phyloP scores from a whole-genome alignment of 2,329 filamentous ascomycete genomes.

The Ophiognomonia clavigignenti-juglandacearum region DNA sequence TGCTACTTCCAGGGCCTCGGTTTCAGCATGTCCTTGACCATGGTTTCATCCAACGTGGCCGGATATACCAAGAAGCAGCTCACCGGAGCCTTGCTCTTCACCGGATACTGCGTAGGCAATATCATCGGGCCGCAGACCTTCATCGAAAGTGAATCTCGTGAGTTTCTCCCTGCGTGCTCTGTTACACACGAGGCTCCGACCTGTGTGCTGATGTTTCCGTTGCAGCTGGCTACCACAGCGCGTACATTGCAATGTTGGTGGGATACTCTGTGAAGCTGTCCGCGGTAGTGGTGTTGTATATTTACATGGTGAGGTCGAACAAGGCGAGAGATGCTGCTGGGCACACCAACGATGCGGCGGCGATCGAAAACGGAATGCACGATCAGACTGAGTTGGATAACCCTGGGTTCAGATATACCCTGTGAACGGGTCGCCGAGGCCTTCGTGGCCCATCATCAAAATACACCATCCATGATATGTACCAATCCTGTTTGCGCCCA shows the following conservation, averaged over 20 bases:
- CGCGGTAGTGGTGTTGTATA: conserved; percentile 22
- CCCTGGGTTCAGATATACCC: conserved; percentile 24
- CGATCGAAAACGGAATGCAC: conserved; percentile 26
- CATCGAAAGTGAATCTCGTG: conserved; percentile 37
- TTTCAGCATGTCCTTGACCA: conserved; percentile 28
- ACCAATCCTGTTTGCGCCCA: too few relatives aligned
- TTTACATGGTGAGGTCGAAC: conserved; percentile 26
- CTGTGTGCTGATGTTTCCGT: not conserved
- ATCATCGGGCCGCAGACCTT: conserved; percentile 30
- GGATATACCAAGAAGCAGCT: conserved; percentile 29
- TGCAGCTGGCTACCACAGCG: conserved; percentile 25
- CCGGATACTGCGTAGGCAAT: conserved; percentile 27
- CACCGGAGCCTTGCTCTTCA: conserved; percentile 25
- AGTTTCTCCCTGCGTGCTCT: conserved; percentile 16
- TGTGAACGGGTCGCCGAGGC: too few relatives aligned
- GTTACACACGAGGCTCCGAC: not conserved
- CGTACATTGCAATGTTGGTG: conserved; percentile 28
- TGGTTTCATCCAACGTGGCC: conserved; percentile 28
- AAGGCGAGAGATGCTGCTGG: conserved; percentile 25
- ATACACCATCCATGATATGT: too few relatives aligned
- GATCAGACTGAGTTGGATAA: conserved; percentile 28
- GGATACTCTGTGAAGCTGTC: conserved; percentile 25
- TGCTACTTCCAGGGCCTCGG: conserved; percentile 29
- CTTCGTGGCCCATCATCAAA: too few relatives aligned
- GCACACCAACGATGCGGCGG: conserved; percentile 21